Conservation (phyloP, 208 protist genomes). For the Herpetomonas tarakana region DNA sequence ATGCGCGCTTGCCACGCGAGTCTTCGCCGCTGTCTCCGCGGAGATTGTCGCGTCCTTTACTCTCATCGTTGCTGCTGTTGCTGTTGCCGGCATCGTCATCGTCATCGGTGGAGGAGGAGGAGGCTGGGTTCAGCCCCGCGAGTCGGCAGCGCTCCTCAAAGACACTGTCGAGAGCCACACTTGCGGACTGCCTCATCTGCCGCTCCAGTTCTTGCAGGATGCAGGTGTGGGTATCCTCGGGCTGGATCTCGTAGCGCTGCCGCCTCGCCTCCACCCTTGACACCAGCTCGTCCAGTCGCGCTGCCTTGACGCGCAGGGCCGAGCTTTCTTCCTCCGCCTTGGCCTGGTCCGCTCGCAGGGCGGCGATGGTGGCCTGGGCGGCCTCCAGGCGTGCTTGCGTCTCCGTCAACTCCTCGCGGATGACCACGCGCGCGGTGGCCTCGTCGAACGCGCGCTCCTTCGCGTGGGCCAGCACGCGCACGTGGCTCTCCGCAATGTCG, state of each 20-base stretch:
- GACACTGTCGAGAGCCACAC: slow-evolving; percentile 48
- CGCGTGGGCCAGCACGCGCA: slow-evolving; percentile 57
- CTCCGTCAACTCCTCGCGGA: slow-evolving; percentile 21
- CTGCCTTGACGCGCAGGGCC: slow-evolving; percentile 48
- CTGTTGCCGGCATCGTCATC: slow-evolving; percentile 29
- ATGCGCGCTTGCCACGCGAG: no score
- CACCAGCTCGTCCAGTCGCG: slow-evolving; percentile 71
- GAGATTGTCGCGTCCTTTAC: not conserved
- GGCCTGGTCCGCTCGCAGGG: slow-evolving; percentile 6
- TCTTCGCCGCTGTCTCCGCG: no score
- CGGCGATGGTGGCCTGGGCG: not conserved
- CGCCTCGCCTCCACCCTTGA: slow-evolving; percentile 53
- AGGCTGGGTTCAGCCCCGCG: slow-evolving; percentile 8
- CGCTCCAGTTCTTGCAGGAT: slow-evolving; percentile 74
- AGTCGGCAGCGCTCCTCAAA: slow-evolving; percentile 10
- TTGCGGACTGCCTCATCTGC: slow-evolving; percentile 43
- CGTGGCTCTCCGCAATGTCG: slow-evolving; percentile 54
- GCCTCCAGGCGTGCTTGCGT: slow-evolving; percentile 12
- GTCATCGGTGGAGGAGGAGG: slow-evolving; percentile 13
- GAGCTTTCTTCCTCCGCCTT: not conserved
- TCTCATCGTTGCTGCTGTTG: slow-evolving; percentile 9
- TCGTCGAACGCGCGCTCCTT: slow-evolving; percentile 58
- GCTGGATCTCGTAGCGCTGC: slow-evolving; percentile 45
- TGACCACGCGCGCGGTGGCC: slow-evolving; percentile 18
- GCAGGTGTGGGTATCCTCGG: slow-evolving; percentile 48